phyloP scores from a whole-genome alignment of 108 stramenopile genomes.

The Discostella pseudostelligera region DNA sequence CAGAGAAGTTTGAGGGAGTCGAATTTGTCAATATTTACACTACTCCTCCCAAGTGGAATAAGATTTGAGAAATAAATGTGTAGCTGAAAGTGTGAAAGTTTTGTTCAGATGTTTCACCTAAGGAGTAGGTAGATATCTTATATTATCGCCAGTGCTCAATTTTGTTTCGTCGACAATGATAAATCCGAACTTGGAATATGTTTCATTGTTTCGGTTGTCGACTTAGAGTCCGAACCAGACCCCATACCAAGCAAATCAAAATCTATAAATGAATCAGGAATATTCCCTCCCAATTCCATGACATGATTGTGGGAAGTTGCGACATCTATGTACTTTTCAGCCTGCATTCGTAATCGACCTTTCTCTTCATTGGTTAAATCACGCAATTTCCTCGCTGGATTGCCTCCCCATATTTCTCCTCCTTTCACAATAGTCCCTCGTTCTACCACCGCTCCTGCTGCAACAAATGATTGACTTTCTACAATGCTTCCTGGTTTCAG shows the following conservation, averaged over 20 bases:
- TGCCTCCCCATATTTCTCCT: slow-evolving; percentile 87
- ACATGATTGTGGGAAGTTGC: slow-evolving; percentile 57
- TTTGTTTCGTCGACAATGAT: too few relatives aligned
- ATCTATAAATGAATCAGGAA: slow-evolving; percentile 43
- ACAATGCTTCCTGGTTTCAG: slow-evolving; percentile 64
- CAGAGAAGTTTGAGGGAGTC: slow-evolving; percentile 95
- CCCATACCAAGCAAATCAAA: slow-evolving; percentile 9
- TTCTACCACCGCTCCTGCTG: slow-evolving; percentile 78
- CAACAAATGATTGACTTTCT: slow-evolving; percentile 68
- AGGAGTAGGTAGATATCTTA: too few relatives aligned
- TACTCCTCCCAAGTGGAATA: slow-evolving; percentile 35
- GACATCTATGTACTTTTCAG: slow-evolving; percentile 69
- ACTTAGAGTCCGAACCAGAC: background rate
- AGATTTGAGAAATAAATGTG: background rate
- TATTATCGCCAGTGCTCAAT: too few relatives aligned
- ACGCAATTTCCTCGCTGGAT: slow-evolving; percentile 78
- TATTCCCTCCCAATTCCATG: slow-evolving; percentile 79
- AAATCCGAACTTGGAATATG: background rate
- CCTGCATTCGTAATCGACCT: slow-evolving; percentile 68
- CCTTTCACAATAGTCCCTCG: slow-evolving; percentile 50
- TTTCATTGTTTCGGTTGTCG: background rate
- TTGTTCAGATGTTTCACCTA: too few relatives aligned
- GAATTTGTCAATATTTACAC: slow-evolving; percentile 89
- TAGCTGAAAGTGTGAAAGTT: background rate
- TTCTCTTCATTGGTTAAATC: slow-evolving; percentile 74